phyloP scores from a whole-genome alignment of 2,329 filamentous ascomycete genomes.

The Laburnicola sp. region DNA sequence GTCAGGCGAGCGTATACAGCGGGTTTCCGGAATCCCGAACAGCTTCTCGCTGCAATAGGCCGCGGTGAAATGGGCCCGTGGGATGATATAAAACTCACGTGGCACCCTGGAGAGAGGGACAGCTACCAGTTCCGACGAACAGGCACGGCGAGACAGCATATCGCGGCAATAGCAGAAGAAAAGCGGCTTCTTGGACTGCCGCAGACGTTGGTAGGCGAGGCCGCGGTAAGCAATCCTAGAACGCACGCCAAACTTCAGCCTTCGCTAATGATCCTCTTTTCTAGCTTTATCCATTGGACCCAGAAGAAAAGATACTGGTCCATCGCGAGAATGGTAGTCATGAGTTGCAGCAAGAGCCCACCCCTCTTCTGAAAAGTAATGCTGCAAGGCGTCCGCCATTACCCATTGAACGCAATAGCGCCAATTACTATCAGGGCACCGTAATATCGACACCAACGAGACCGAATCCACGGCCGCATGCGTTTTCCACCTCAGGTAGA shows the following conservation, averaged over 20 bases:
- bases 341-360: background rate
- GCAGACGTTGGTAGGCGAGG: background rate
- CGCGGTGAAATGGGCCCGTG: background rate
- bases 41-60: constrained; percentile 6
- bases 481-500: too few relatives aligned
- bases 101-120: constrained; percentile 13
- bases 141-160: constrained; percentile 13
- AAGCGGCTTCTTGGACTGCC: constrained; percentile 5
- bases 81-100: constrained; percentile 12
- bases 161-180: constrained; percentile 14
- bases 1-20: constrained; percentile 5
- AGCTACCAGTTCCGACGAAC: background rate
- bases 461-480: too few relatives aligned
- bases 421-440: too few relatives aligned
- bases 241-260: too few relatives aligned
- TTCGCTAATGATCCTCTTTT: background rate
- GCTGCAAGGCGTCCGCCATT: too few relatives aligned
- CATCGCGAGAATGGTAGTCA: background rate
- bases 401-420: too few relatives aligned
- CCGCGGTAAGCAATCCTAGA: background rate
- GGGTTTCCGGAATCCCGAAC: constrained; percentile 13
- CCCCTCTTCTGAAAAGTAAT: background rate
- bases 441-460: too few relatives aligned
- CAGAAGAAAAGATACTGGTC: background rate
- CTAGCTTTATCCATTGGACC: background rate